Conservation (phyloP, 192 early-diverging fungal genomes). For the Rhizophlyctis rosea region DNA sequence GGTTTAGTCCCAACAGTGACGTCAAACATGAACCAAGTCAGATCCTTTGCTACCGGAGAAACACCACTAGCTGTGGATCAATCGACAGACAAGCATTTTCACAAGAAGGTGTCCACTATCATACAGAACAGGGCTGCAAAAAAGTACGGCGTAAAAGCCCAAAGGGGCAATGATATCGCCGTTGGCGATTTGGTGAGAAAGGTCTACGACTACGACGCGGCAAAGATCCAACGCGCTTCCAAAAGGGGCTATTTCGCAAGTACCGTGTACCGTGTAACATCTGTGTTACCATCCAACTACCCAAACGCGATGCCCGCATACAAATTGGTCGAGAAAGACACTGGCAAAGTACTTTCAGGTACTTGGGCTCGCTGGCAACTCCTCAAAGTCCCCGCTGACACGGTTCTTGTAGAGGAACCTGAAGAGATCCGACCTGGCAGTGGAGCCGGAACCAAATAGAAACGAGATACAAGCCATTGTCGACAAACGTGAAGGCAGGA, state of each 20-base stretch:
- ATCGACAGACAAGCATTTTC: too few species aligned
- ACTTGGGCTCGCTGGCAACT: too few species aligned
- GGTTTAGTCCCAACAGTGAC: neutral
- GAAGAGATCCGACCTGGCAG: neutral
- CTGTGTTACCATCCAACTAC: neutral
- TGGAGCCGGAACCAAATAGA: neutral
- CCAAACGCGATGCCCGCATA: neutral
- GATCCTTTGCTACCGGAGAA: too few species aligned
- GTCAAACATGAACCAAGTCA: too few species aligned
- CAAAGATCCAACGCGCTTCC: neutral
- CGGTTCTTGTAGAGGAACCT: neutral
- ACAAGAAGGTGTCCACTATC: too few species aligned
- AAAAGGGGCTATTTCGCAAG: neutral
- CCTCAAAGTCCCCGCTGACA: too few species aligned
- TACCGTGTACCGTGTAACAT: neutral
- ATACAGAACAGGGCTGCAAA: too few species aligned
- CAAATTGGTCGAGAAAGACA: neutral
- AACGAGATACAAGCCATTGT: neutral
- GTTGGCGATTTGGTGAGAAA: neutral
- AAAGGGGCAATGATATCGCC: neutral
- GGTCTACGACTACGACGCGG: neutral
- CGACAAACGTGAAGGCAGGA: neutral
- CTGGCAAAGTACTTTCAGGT: neutral
- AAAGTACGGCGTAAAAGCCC: too few species aligned
- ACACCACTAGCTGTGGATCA: too few species aligned